Evolutionary conservation across 1,284 basidiomycete species (phyloP).

Genomic region (Apiotrichum sp.): DNA sequence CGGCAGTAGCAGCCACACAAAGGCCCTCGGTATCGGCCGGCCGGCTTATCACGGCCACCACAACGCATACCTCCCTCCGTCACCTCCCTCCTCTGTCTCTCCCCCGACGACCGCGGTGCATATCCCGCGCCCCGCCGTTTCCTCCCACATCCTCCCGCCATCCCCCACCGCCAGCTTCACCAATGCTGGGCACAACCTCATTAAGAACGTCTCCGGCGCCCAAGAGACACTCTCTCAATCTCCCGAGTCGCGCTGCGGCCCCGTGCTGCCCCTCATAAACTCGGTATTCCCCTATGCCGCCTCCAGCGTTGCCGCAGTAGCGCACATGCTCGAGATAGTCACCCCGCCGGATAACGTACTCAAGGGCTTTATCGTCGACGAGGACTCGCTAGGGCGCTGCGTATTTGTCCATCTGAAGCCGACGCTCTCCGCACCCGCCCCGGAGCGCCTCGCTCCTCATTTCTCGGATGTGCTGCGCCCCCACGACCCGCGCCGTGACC

Average conservation of each 20-base stretch:
- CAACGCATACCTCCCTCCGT: neutral
- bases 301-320: conserved; percentile 20
- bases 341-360: conserved; percentile 37
- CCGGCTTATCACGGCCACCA: neutral
- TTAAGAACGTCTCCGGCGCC: no score
- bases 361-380: conserved; percentile 39
- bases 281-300: conserved; percentile 40
- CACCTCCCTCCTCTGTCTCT: conserved; percentile 4
- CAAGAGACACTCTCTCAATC: no score
- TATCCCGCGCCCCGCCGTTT: conserved; percentile 1
- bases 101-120: neutral
- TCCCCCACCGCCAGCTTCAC: neutral
- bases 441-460: conserved; percentile 33
- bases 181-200: neutral
- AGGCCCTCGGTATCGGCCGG: no score
- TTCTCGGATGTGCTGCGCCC: conserved; percentile 41
- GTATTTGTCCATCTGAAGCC: conserved; percentile 42
- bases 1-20: no score
- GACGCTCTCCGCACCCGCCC: conserved; percentile 8
- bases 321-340: conserved; percentile 40
- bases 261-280: conserved; percentile 34
- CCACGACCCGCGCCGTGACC: conserved; percentile 33
- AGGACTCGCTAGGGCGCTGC: conserved; percentile 23
- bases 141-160: neutral
- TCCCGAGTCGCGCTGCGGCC: conserved; percentile 6